Percentiles rank a stretch among this genome's conserved stretches.
These are phyloP conservation scores for Cryptosporidium parvum DNA, from an alignment of 169 alveolate species.

Conservation along the genomic window DNA sequence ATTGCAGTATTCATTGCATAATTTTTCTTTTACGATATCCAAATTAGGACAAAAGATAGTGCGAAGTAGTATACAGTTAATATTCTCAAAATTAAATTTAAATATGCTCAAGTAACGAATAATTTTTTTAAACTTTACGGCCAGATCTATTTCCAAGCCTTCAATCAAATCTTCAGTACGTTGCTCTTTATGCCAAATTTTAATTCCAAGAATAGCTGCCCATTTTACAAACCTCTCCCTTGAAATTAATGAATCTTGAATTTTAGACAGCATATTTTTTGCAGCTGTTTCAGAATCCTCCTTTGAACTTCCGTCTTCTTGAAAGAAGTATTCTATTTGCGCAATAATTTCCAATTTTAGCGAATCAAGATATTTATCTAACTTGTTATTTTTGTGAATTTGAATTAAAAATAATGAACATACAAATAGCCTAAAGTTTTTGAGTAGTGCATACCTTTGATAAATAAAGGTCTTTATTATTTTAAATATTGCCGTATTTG, in stretches of 20 bases:
- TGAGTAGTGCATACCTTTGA: slow-evolving; percentile 16
- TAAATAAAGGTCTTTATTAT: slow-evolving; percentile 17
- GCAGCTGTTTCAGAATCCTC: background rate
- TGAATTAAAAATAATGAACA: background rate
- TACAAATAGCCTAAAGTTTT: slow-evolving; percentile 7
- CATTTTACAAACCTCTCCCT: background rate
- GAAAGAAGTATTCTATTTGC: slow-evolving; percentile 11
- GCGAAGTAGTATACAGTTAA: background rate
- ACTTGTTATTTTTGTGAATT: background rate
- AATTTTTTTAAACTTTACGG: background rate
- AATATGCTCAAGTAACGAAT: slow-evolving; percentile 1
- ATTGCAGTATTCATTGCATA: background rate
- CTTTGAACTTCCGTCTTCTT: background rate
- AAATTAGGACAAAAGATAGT: slow-evolving; percentile 1
- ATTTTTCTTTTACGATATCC: background rate
- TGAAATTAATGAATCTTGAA: slow-evolving; percentile 1
- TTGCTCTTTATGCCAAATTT: background rate
- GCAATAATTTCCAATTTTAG: background rate
- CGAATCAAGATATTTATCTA: background rate
- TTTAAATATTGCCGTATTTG: slow-evolving; percentile 20
- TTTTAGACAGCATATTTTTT: background rate
- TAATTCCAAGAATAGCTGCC: background rate
- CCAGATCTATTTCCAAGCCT: background rate
- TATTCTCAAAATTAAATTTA: background rate
- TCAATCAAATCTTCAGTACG: background rate